Evolutionary conservation across 108 stramenopile genomes (phyloP).

Genomic region (Asterionellopsis glacialis): DNA sequence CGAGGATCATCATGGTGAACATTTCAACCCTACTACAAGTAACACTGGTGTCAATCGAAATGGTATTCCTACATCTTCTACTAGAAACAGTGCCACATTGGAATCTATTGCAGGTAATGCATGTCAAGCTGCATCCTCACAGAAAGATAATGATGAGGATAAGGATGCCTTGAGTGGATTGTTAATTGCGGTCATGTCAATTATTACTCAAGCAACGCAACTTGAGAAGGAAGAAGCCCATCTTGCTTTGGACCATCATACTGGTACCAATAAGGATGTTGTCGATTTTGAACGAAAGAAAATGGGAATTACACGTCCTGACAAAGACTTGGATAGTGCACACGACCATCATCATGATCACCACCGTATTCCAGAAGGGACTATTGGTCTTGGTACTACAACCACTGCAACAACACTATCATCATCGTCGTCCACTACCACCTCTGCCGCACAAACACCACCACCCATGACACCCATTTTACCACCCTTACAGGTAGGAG

Average conservation of each 20-base stretch:
- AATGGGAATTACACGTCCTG: not conserved
- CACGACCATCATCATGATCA: too few relatives aligned
- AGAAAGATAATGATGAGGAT: not conserved
- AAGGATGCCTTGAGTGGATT: slow-evolving; percentile 17
- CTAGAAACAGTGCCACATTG: too few relatives aligned
- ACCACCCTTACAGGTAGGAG: slow-evolving; percentile 44
- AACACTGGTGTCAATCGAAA: not conserved
- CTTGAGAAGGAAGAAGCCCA: slow-evolving; percentile 28
- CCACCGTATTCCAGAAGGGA: too few relatives aligned
- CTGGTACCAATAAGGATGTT: slow-evolving; percentile 7
- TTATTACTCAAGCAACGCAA: too few relatives aligned
- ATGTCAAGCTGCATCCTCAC: too few relatives aligned
- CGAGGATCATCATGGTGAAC: not conserved
- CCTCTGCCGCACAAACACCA: too few relatives aligned
- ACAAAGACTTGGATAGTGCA: too few relatives aligned
- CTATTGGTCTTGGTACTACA: too few relatives aligned
- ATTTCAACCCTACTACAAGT: not conserved
- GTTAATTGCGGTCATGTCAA: slow-evolving; percentile 54
- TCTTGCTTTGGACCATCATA: not conserved
- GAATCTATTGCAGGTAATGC: not conserved
- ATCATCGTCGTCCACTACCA: too few relatives aligned
- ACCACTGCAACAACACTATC: too few relatives aligned
- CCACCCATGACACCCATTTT: too few relatives aligned
- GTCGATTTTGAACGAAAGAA: not conserved
- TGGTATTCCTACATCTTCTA: not conserved